A percentile compares a stretch with the other conserved stretches of the same genome.
Conservation (phyloP, 306 rosid species). For the Quercus ilex region DNA sequence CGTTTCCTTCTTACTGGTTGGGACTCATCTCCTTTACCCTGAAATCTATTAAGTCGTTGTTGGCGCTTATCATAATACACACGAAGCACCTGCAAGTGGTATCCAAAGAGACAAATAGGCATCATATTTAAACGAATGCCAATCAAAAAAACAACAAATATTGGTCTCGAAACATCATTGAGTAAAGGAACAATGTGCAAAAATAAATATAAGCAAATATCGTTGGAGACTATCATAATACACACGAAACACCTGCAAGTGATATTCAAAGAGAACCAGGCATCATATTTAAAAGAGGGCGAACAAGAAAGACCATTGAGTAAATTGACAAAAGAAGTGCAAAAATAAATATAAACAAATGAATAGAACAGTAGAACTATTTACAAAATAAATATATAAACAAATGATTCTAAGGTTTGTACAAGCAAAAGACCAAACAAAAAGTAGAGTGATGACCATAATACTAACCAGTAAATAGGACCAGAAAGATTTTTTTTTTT, state of each 20-base stretch:
- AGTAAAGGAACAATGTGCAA: not conserved
- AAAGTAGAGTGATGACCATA: not conserved
- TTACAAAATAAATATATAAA: not conserved
- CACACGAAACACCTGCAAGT: conserved; percentile 72
- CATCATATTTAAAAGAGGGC: not conserved
- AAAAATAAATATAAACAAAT: not conserved
- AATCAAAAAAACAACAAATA: conserved; percentile 4
- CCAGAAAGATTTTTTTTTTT: not conserved
- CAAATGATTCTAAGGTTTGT: not conserved
- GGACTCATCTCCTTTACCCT: conserved; percentile 34
- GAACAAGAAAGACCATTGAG: not conserved
- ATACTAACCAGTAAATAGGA: not conserved
- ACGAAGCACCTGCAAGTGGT: conserved; percentile 70
- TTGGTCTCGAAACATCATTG: conserved; percentile 2
- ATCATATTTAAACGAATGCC: not conserved
- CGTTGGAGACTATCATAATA: conserved; percentile 51
- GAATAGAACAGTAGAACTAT: not conserved
- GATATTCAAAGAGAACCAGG: conserved; percentile 1
- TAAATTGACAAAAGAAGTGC: not conserved
- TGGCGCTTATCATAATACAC: conserved; percentile 57
- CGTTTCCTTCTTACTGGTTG: conserved; percentile 25
- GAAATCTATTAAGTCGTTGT: conserved; percentile 38
- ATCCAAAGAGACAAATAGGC: not conserved
- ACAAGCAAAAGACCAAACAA: not conserved
- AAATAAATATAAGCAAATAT: too few relatives aligned